Evolutionary conservation across 768 basidiomycete genomes (phyloP), one percentile per base, ranked within the genome.

Genomic region (Tephrocybe sp.): DNA sequence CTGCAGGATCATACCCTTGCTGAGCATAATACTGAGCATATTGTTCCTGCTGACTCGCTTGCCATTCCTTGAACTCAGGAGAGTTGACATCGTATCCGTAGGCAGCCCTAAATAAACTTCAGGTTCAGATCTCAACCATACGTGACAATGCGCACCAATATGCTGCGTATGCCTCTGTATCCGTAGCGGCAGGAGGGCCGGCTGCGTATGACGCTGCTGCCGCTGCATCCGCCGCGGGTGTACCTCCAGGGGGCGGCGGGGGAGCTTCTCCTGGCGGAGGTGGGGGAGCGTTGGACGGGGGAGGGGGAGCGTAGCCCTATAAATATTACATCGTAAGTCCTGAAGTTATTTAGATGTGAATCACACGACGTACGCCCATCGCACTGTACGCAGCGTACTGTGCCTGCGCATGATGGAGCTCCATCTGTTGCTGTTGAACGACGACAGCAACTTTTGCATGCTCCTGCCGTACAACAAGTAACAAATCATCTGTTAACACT

Each of bases 61-160:
- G 80, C 89, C 89, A 91, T 58, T 87, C 80, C 63, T 88, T 90
- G 64, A 91, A 91, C 58, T 90, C 79, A 1, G 77, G 60, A 3
- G 90, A 87, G 61, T 91, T 91, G 52, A 91, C 84, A 57, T 92
- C 90, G 64, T 91, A 91, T 10, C 89, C 89, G 59, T 88, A 90
- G 4, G 85, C 83, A 52, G 89, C 84, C 89, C 89, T 42, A 45
- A 3, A 21, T 15, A 16, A 15, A 31, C 46, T 49, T 31, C 19
- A 45, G 30, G 30, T 10, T 45, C 12, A 19, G 37, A 4, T 3
- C 4, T 3, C 37, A 18, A n/a, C 16, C 36, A 60, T 41, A 12
- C 7, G 34, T 2, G 19, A 3, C 57, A 64, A 65, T 27, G 67
- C 69, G 42, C 61, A 80, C 83, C 82, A 83, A 62, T 81, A 83